phyloP scores from a whole-genome alignment of 805 yeast species.

The Pichia nanzhaoensis region DNA sequence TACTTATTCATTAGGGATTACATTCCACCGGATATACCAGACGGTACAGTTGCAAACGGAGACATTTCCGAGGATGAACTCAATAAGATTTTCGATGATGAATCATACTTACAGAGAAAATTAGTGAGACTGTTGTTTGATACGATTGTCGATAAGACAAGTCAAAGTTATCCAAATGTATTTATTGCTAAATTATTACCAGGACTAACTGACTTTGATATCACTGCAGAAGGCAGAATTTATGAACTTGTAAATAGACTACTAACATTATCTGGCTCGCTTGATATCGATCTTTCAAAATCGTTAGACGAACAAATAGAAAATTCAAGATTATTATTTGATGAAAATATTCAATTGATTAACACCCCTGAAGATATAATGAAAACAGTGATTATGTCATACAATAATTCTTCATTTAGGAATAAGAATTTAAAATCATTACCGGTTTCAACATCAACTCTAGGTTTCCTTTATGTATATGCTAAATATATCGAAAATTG shows the following conservation, averaged over 20 bases:
- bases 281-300: slow-evolving; percentile 54
- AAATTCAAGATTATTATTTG: slow-evolving; percentile 38
- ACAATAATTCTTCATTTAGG: slow-evolving; percentile 27
- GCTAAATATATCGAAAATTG: slow-evolving; percentile 16
- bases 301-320: slow-evolving; percentile 32
- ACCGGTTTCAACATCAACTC: slow-evolving; percentile 11
- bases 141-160: slow-evolving; percentile 35
- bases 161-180: not conserved
- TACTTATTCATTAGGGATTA: slow-evolving; percentile 58
- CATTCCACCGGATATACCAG: slow-evolving; percentile 40
- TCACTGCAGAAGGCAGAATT: not conserved
- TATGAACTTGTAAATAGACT: slow-evolving; percentile 21
- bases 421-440: slow-evolving; percentile 12
- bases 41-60: slow-evolving; percentile 20
- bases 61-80: slow-evolving; percentile 35
- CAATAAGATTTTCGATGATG: slow-evolving; percentile 41
- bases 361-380: slow-evolving; percentile 35
- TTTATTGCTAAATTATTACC: slow-evolving; percentile 1
- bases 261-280: slow-evolving; percentile 46
- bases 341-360: slow-evolving; percentile 19
- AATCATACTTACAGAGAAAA: slow-evolving; percentile 55
- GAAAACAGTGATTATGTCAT: slow-evolving; percentile 35
- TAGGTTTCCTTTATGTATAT: slow-evolving; percentile 19
- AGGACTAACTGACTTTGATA: not conserved
- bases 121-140: slow-evolving; percentile 52